A percentile compares a stretch with the other conserved stretches of the same genome.
Conservation (phyloP, 2,329 filamentous ascomycete genomes). For the Penicillium thymicola region DNA sequence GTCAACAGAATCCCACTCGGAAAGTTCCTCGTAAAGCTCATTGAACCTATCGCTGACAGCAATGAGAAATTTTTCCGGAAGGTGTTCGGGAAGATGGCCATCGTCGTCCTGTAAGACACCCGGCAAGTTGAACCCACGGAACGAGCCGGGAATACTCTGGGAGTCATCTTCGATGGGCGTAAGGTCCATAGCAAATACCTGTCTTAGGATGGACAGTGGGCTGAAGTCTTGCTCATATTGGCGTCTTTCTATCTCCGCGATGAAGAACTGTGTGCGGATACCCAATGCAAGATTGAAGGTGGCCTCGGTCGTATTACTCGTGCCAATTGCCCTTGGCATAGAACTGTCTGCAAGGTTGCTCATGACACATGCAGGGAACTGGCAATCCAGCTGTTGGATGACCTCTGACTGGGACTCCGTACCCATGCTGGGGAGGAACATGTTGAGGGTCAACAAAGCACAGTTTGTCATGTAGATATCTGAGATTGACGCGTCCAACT, state of each 20-base stretch:
- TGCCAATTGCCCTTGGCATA: constrained; percentile 25
- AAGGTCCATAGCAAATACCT: constrained; percentile 41
- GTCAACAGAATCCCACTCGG: constrained; percentile 37
- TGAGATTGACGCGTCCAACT: constrained; percentile 31
- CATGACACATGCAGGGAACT: constrained; percentile 38
- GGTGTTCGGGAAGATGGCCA: constrained; percentile 34
- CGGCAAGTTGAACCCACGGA: constrained; percentile 29
- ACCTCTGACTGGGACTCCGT: constrained; percentile 17
- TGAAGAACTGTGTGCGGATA: constrained; percentile 55
- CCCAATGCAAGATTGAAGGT: constrained; percentile 52
- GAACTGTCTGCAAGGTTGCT: constrained; percentile 22
- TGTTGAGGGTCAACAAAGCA: constrained; percentile 39
- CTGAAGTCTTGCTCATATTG: constrained; percentile 34
- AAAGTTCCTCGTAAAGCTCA: constrained; percentile 41
- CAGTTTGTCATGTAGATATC: constrained; percentile 46
- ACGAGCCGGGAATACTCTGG: constrained; percentile 6
- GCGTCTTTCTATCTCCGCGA: constrained; percentile 41
- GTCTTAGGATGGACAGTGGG: constrained; percentile 39
- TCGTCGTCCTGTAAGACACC: constrained; percentile 39
- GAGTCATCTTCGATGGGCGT: constrained; percentile 16
- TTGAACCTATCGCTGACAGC: constrained; percentile 39
- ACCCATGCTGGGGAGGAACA: constrained; percentile 33
- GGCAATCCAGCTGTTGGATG: constrained; percentile 32
- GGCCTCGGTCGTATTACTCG: constrained; percentile 39
- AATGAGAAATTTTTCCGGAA: constrained; percentile 36